A percentile compares a stretch with the other conserved stretches of the same genome.
These are phyloP conservation scores for Saccharomycopsis capsularis DNA, from an alignment of 805 yeast species.

Conservation along the genomic window DNA sequence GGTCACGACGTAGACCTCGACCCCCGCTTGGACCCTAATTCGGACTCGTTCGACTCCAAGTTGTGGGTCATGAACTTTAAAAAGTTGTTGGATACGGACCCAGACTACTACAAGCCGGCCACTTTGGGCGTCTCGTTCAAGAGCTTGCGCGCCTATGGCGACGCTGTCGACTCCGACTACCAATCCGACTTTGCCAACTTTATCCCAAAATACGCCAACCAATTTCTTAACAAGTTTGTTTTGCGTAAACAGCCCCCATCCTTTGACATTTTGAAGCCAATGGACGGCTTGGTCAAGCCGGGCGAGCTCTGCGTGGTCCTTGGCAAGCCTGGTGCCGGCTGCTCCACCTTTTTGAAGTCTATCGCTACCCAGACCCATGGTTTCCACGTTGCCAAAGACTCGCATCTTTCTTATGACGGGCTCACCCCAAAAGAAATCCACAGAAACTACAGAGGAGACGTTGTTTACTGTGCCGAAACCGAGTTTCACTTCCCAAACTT, in stretches of 20 bases:
- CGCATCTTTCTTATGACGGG: constrained; percentile 45
- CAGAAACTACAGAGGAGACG: constrained; percentile 52
- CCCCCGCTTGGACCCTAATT: constrained; percentile 50
- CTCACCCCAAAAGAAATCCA: constrained; percentile 39
- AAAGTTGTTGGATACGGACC: constrained; percentile 44
- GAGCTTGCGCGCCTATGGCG: constrained; percentile 54
- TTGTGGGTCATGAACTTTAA: constrained; percentile 64
- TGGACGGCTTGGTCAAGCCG: constrained; percentile 52
- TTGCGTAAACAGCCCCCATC: constrained; percentile 25
- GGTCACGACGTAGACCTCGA: constrained; percentile 27
- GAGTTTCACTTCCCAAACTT: constrained; percentile 58
- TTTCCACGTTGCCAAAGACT: constrained; percentile 38
- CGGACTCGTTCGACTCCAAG: constrained; percentile 51
- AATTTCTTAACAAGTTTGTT: not conserved
- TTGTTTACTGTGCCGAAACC: constrained; percentile 57
- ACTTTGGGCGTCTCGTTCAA: constrained; percentile 54
- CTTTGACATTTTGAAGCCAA: constrained; percentile 42
- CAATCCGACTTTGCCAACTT: constrained; percentile 38
- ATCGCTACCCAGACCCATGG: constrained; percentile 52
- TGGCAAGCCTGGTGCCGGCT: constrained; percentile 77
- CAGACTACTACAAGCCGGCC: constrained; percentile 57
- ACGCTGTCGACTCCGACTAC: constrained; percentile 61
- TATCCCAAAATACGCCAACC: constrained; percentile 8
- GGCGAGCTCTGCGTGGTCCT: constrained; percentile 67
- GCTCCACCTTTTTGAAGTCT: constrained; percentile 54